Percentiles rank a stretch among this genome's conserved stretches.
Conservation (phyloP, 768 basidiomycete genomes). For the Asterophora parasitica region DNA sequence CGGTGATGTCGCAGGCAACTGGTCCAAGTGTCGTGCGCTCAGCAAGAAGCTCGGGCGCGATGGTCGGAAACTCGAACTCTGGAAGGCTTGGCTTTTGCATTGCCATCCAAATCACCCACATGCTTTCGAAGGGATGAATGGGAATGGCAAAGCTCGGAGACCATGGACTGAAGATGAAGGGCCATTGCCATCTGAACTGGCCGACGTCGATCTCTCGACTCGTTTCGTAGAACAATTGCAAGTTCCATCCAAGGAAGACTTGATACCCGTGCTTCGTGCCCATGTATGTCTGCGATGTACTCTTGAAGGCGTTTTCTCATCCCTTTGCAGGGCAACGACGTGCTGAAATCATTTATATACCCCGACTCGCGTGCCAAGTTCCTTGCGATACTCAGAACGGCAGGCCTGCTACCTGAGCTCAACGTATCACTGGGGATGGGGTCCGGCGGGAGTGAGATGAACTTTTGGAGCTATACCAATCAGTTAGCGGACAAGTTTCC, state of each 20-base stretch:
- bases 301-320: neutral
- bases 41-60: slow-evolving; percentile 56
- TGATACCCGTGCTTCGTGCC: slow-evolving; percentile 47
- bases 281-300: slow-evolving; percentile 43
- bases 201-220: slow-evolving; percentile 17
- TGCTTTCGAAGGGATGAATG: slow-evolving; percentile 15
- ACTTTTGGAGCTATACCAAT: slow-evolving; percentile 66
- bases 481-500: slow-evolving; percentile 13
- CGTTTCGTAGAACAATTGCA: slow-evolving; percentile 18
- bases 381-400: slow-evolving; percentile 45
- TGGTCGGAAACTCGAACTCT: slow-evolving; percentile 71
- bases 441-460: slow-evolving; percentile 37
- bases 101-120: slow-evolving; percentile 27
- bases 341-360: slow-evolving; percentile 61
- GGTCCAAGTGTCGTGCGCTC: slow-evolving; percentile 50
- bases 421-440: slow-evolving; percentile 25
- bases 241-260: slow-evolving; percentile 33
- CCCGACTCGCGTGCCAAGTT: slow-evolving; percentile 74
- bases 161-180: slow-evolving; percentile 45
- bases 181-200: slow-evolving; percentile 25
- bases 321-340: slow-evolving; percentile 41
- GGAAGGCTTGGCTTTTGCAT: slow-evolving; percentile 59
- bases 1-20: slow-evolving; percentile 46
- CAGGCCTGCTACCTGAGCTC: slow-evolving; percentile 37
- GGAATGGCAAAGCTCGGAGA: slow-evolving; percentile 34